Percentiles rank a stretch among this genome's conserved stretches.
These are phyloP conservation scores for Pythium dissotocum DNA, from an alignment of 352 stramenopile genomes.

Conservation along the genomic window DNA sequence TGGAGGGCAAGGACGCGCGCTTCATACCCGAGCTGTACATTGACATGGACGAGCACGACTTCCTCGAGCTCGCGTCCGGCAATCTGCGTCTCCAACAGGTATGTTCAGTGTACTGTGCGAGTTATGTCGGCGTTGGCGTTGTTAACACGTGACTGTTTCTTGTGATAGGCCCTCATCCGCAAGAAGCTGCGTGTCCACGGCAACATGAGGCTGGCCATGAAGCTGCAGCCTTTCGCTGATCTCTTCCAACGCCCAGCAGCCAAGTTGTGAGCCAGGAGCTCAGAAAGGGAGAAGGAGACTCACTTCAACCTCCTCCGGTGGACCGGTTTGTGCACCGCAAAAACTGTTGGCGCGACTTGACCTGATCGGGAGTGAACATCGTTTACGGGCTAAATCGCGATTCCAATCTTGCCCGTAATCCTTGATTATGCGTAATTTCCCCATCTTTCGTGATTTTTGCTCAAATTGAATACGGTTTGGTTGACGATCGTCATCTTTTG, in stretches of 20 bases:
- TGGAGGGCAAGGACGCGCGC: constrained; percentile 48
- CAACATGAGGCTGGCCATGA: constrained; percentile 77
- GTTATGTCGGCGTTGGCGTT: background rate
- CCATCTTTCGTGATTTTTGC: too few species aligned
- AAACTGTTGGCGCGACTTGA: too few species aligned
- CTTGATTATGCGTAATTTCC: too few species aligned
- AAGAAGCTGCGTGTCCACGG: constrained; percentile 68
- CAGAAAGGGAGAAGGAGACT: too few species aligned
- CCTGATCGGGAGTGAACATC: too few species aligned
- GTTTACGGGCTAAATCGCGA: background rate
- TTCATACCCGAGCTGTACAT: constrained; percentile 60
- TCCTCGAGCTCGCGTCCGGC: constrained; percentile 59
- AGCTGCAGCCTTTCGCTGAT: constrained; percentile 64
- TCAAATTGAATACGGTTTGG: too few species aligned
- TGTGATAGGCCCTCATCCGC: constrained; percentile 44
- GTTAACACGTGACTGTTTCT: background rate
- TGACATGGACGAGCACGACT: constrained; percentile 68
- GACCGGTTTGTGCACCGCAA: background rate
- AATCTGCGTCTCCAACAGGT: constrained; percentile 61
- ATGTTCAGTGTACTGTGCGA: background rate
- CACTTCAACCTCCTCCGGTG: background rate
- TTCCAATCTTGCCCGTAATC: too few species aligned
- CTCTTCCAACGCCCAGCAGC: constrained; percentile 40
- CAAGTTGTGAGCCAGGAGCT: constrained; percentile 16
- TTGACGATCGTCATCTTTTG: too few species aligned